Percentiles rank a stretch among this genome's conserved stretches.
phyloP scores from a whole-genome alignment of 1,139 yeast species.

The Yamadazyma friedrichii region DNA sequence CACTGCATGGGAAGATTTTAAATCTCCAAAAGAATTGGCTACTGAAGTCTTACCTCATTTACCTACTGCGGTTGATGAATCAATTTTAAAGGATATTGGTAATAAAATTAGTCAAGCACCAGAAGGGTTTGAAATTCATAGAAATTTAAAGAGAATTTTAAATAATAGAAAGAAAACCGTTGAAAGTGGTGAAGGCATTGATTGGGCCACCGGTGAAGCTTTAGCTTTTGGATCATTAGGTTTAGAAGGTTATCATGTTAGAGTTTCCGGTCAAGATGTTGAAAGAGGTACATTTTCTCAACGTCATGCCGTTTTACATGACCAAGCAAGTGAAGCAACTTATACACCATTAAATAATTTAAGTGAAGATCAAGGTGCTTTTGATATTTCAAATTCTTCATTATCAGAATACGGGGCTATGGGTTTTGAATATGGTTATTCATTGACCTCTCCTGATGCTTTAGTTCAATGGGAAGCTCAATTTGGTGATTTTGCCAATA shows the following conservation, averaged over 20 bases:
- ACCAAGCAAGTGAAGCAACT: conserved; percentile 80
- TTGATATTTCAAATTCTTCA: conserved; percentile 91
- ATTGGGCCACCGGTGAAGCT: conserved; percentile 99
- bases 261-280: conserved; percentile 99
- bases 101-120: conserved; percentile 80
- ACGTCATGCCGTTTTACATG: conserved; percentile 98
- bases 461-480: conserved; percentile 99
- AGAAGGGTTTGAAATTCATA: conserved; percentile 84
- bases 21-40: conserved; percentile 96
- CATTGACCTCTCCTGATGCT: conserved; percentile 93
- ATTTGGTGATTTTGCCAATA: conserved; percentile 99
- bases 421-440: conserved; percentile 99
- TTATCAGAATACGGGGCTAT: conserved; percentile 97
- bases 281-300: conserved; percentile 99
- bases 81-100: conserved; percentile 76
- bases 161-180: conserved; percentile 83
- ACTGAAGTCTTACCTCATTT: conserved; percentile 93
- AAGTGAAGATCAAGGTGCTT: conserved; percentile 79
- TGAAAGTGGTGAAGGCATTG: conserved; percentile 90
- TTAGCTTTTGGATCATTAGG: conserved; percentile 93
- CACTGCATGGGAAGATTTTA: conserved; percentile 98
- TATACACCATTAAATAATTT: conserved; percentile 84
- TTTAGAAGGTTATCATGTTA: conserved; percentile 92
- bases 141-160: conserved; percentile 93
- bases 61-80: conserved; percentile 87